Evolutionary conservation across 441 rosid genomes (phyloP).

Genomic region (Syzygium malaccense): DNA sequence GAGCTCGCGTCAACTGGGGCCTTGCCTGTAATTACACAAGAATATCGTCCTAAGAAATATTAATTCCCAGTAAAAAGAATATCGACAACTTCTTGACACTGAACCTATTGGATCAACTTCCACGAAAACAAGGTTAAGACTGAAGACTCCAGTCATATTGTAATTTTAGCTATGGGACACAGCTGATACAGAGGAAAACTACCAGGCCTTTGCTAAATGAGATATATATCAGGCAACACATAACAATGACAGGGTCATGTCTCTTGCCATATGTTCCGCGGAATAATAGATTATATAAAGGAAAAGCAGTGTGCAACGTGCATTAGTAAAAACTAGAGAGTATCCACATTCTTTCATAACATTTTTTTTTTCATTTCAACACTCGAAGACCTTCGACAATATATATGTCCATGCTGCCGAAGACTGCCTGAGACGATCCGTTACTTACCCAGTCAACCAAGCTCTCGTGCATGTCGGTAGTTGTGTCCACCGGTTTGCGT

Average conservation of each 20-base stretch:
- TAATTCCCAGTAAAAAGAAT: neutral
- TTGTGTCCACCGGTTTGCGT: slow-evolving; percentile 8
- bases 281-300: neutral
- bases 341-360: neutral
- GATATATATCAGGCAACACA: neutral
- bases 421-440: neutral
- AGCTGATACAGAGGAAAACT: neutral
- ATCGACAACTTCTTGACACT: neutral
- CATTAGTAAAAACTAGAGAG: neutral
- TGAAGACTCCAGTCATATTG: neutral
- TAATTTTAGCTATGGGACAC: neutral
- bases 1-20: slow-evolving; percentile 8
- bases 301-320: neutral
- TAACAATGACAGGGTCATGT: neutral
- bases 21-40: neutral
- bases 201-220: neutral
- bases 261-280: neutral
- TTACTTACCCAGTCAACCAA: slow-evolving; percentile 12
- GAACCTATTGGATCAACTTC: neutral
- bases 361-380: neutral
- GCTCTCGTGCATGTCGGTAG: slow-evolving; percentile 7
- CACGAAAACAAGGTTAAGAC: neutral
- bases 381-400: neutral
- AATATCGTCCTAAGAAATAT: neutral
- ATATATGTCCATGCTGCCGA: neutral